Base-by-base conservation (phyloP, 306 rosid species). In the Cucurbita argyrosperma region DNA sequence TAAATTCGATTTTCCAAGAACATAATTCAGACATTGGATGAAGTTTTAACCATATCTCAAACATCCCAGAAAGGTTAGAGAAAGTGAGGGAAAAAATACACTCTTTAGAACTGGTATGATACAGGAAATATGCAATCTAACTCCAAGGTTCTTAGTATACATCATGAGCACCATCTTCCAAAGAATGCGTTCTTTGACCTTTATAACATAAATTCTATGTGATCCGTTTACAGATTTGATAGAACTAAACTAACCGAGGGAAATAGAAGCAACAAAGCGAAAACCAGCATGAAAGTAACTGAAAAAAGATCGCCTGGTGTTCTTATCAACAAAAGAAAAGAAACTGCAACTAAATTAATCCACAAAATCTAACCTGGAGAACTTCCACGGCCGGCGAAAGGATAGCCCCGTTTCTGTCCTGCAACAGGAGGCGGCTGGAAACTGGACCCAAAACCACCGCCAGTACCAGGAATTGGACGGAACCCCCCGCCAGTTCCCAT, bases 371-470 rank as follows among this genome's bases (percentile, higher is more conserved):
- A 50, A 93, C 96, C 98, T 8, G 96, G 98, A 30, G 96, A 92
- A 40, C 82, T 79, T 40, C 85, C 91, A 0, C 86, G 87, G 35
- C 80, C 87, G 23, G 86, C 80, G 81, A 80, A 83, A 57, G 94
- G 84, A 77, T 83, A 83, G 60, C 87, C 96, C 56, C 98, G 91
- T 76, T 92, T 92, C 83, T 87, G 98, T 13, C 98, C 90, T 3
- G 86, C 81, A 30, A 90, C 77, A 8, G 82, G 87, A 6, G 85
- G 87, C 3, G 82, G 77, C 46, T 79, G 81, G 74, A 68, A 39
- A 65, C 66, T 76, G 26, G 81, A 82, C 59, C 86, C 90, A 51
- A 85, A 84, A 5, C 87, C 92, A 26, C 85, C 83, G 18, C 80
- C 90, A 2, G 45, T 60, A 6, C 67, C 50, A 19, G 69, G 78